Conservation (phyloP, 495 filamentous ascomycete genomes). For the Xylaria bambusicola region DNA sequence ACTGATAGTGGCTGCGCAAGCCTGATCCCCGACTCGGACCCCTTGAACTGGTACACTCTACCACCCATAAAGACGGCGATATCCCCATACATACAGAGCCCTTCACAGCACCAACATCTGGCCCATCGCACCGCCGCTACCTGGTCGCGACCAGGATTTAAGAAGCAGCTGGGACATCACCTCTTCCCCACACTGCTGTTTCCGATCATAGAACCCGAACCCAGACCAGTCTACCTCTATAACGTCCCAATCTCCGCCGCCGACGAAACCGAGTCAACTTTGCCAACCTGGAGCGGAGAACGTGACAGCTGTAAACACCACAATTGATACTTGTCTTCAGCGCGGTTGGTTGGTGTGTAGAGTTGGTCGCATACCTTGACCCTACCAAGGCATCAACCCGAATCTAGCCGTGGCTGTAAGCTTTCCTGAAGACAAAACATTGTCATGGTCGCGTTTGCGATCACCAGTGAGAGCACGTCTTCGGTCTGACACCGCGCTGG, state of each 20-base stretch:
- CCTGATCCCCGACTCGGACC: not conserved
- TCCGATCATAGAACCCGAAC: not conserved
- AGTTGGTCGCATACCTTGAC: not conserved
- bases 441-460: conserved; percentile 10
- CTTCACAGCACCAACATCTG: not conserved
- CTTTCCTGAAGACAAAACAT: not conserved
- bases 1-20: conserved; percentile 2
- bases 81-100: not conserved
- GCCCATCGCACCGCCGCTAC: conserved; percentile 3
- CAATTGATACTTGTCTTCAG: too few relatives aligned
- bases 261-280: not conserved
- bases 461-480: not conserved
- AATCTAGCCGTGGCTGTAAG: not conserved
- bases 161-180: too few relatives aligned
- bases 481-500: not conserved
- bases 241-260: too few relatives aligned
- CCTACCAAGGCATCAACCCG: not conserved
- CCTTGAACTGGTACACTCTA: not conserved
- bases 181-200: too few relatives aligned
- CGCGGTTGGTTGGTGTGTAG: not conserved
- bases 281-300: not conserved
- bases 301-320: not conserved
- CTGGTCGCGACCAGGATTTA: conserved; percentile 3
- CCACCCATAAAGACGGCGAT: conserved; percentile 1
- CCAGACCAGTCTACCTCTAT: too few relatives aligned